A percentile compares a stretch with the other conserved stretches of the same genome.
Conservation (phyloP, 176 grass and related monocot species). For the Paspalum notatum region DNA sequence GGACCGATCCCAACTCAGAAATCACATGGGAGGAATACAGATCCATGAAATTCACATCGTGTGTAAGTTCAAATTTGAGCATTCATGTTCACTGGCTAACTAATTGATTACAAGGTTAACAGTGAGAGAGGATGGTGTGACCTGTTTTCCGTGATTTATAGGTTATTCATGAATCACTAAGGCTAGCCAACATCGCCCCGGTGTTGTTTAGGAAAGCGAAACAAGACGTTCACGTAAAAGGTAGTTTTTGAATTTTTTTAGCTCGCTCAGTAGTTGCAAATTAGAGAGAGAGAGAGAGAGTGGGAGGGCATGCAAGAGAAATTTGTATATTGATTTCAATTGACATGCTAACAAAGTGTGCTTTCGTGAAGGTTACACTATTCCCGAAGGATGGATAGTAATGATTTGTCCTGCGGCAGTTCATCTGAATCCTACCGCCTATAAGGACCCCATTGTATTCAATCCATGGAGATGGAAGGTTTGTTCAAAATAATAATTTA, state of each 20-base stretch:
- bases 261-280: no score
- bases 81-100: not conserved
- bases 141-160: no score
- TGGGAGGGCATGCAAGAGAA: no score
- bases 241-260: not conserved
- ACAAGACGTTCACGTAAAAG: constrained; percentile 54
- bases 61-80: not conserved
- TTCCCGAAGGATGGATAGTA: constrained; percentile 54
- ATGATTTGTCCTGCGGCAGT: constrained; percentile 44
- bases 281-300: no score
- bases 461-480: constrained; percentile 80
- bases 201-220: constrained; percentile 56
- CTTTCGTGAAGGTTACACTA: constrained; percentile 37
- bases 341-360: no score
- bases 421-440: constrained; percentile 49
- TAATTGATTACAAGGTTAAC: no score
- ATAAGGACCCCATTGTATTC: constrained; percentile 50
- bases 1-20: constrained; percentile 26
- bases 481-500: not conserved
- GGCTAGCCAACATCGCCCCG: constrained; percentile 57
- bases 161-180: constrained; percentile 44
- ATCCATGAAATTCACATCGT: constrained; percentile 63
- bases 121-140: no score
- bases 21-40: constrained; percentile 76
- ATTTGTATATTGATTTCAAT: no score